Percentiles rank a stretch among this genome's conserved stretches.
Evolutionary conservation across 2,329 filamentous ascomycete species (phyloP).

Genomic region (Colletotrichum spaethianum): DNA sequence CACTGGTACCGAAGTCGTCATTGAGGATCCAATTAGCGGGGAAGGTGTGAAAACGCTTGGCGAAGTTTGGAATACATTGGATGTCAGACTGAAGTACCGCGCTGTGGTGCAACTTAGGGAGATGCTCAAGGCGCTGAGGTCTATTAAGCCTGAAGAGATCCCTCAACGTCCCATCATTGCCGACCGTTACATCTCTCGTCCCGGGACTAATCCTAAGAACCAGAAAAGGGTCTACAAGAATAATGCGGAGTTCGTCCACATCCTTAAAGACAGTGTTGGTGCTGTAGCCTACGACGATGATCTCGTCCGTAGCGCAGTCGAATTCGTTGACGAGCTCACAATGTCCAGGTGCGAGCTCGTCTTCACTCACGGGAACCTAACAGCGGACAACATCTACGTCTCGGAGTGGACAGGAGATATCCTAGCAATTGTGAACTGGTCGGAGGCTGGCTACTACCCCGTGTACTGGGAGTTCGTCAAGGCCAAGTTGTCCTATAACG

Average conservation of each 20-base stretch:
- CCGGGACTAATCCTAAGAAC: background rate
- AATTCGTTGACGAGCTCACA: background rate
- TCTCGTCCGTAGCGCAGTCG: background rate
- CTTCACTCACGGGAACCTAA: slow-evolving; percentile 38
- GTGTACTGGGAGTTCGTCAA: slow-evolving; percentile 41
- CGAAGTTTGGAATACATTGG: background rate
- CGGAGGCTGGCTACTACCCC: slow-evolving; percentile 36
- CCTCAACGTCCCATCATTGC: background rate
- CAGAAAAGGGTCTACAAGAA: background rate
- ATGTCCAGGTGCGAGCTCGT: background rate
- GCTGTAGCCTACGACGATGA: background rate
- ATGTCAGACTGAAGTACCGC: background rate
- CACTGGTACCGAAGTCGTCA: background rate
- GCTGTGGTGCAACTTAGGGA: background rate
- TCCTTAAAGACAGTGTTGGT: background rate
- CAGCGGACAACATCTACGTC: slow-evolving; percentile 30
- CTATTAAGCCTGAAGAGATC: background rate
- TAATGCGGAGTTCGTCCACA: background rate
- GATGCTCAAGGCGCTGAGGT: background rate
- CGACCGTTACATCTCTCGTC: background rate
- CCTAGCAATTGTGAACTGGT: slow-evolving; percentile 34
- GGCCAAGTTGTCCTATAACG: slow-evolving; percentile 18
- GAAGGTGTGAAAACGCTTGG: background rate
- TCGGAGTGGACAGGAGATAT: slow-evolving; percentile 2
- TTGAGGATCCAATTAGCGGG: background rate